Evolutionary conservation across 2,329 filamentous ascomycete species (phyloP).

Genomic region (Neofusicoccum ribis): DNA sequence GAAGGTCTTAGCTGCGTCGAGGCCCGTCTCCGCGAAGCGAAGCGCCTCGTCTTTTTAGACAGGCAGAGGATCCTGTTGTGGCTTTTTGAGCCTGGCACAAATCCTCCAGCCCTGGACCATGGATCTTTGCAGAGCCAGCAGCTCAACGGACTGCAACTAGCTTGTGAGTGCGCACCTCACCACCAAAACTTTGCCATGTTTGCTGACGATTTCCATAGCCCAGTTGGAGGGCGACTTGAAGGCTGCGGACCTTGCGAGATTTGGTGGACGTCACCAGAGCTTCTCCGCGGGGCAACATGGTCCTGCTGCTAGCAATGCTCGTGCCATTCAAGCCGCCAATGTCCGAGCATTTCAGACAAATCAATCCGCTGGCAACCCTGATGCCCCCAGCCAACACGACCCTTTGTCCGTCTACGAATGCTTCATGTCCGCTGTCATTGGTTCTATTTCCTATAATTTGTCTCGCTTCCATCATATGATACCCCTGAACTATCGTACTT

Average conservation of each 20-base stretch:
- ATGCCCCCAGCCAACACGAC: slow-evolving; percentile 31
- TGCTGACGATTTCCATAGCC: slow-evolving; percentile 29
- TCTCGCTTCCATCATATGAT: slow-evolving; percentile 34
- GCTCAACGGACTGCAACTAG: slow-evolving; percentile 6
- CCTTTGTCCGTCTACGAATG: slow-evolving; percentile 38
- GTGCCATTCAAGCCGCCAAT: slow-evolving; percentile 24
- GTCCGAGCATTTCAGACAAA: slow-evolving; percentile 25
- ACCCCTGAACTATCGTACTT: slow-evolving; percentile 40
- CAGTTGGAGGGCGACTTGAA: slow-evolving; percentile 33
- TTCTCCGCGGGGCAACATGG: slow-evolving; percentile 23
- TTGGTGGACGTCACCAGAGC: slow-evolving; percentile 28
- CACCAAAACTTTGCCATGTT: not conserved
- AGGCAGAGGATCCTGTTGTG: slow-evolving; percentile 12
- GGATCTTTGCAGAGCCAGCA: slow-evolving; percentile 17
- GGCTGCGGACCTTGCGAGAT: slow-evolving; percentile 35
- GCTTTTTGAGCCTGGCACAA: slow-evolving; percentile 19
- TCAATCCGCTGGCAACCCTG: slow-evolving; percentile 7
- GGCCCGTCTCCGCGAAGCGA: slow-evolving; percentile 14
- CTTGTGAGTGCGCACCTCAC: not conserved
- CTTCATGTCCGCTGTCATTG: slow-evolving; percentile 39
- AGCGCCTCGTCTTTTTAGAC: slow-evolving; percentile 16
- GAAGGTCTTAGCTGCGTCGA: slow-evolving; percentile 15
- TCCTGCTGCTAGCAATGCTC: not conserved
- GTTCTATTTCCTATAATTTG: slow-evolving; percentile 35
- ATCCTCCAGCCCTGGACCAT: slow-evolving; percentile 9